Evolutionary conservation across 2,329 filamentous ascomycete genomes (phyloP).

Genomic region (Aspergillus persii): DNA sequence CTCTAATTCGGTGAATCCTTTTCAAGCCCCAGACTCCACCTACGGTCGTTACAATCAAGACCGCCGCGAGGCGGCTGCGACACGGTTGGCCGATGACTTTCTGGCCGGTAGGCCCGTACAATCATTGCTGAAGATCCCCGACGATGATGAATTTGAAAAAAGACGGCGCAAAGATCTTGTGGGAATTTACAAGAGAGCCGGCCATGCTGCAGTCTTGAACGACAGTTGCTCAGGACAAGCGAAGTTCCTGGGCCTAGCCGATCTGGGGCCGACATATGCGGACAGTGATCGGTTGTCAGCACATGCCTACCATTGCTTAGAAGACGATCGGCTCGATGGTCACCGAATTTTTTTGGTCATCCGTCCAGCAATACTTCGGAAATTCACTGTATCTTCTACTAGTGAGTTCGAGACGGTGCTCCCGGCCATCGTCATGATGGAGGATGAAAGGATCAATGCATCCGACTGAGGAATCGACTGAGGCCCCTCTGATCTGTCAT

Average conservation of each 20-base stretch:
- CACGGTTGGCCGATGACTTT: background rate
- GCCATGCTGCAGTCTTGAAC: background rate
- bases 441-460: background rate
- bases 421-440: background rate
- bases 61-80: background rate
- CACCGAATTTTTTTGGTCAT: background rate
- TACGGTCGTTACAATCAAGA: background rate
- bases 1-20: background rate
- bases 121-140: background rate
- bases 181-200: background rate
- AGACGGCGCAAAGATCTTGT: background rate
- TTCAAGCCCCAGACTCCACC: background rate
- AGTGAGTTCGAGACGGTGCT: background rate
- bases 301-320: background rate
- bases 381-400: background rate
- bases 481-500: background rate
- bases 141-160: background rate
- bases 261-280: background rate
- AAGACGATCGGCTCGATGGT: background rate
- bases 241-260: background rate
- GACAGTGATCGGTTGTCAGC: background rate
- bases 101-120: background rate
- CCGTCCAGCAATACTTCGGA: background rate
- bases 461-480: background rate
- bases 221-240: background rate